A percentile compares a stretch with the other conserved stretches of the same genome.
Conservation (phyloP, 2,329 filamentous ascomycete species). For the Ophiostoma sp. region DNA sequence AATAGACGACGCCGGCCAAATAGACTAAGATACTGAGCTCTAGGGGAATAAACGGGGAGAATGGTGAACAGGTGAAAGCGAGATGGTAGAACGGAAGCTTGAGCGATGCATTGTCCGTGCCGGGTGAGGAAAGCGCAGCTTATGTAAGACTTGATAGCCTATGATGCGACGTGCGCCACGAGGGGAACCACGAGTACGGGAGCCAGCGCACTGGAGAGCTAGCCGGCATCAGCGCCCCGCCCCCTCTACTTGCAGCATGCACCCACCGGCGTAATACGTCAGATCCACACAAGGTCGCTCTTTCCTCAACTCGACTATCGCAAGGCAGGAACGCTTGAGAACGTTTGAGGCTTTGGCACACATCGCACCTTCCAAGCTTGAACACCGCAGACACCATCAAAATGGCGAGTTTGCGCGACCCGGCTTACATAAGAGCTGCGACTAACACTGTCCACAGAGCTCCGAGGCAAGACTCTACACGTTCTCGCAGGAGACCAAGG, state of each 20-base stretch:
- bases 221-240: constrained; percentile 11
- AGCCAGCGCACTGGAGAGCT: not conserved
- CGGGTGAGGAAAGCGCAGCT: not conserved
- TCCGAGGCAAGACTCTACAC: constrained; percentile 89
- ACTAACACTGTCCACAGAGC: constrained; percentile 36
- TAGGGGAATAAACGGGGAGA: too few species aligned
- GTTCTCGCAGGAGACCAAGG: constrained; percentile 84
- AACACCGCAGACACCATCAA: not conserved
- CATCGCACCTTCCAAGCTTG: not conserved
- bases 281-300: not conserved
- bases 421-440: not conserved
- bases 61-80: not conserved
- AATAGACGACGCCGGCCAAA: too few species aligned
- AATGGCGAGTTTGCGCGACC: not conserved
- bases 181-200: not conserved
- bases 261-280: not conserved
- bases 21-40: too few species aligned
- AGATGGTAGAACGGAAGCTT: too few species aligned
- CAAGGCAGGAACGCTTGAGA: not conserved
- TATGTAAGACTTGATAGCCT: not conserved
- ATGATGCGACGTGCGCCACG: not conserved
- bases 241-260: constrained; percentile 1
- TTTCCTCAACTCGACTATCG: not conserved
- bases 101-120: not conserved
- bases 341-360: not conserved